Evolutionary conservation across 306 rosid species (phyloP), one percentile per base, ranked within the genome.

Genomic region (Lagenaria siceraria): DNA sequence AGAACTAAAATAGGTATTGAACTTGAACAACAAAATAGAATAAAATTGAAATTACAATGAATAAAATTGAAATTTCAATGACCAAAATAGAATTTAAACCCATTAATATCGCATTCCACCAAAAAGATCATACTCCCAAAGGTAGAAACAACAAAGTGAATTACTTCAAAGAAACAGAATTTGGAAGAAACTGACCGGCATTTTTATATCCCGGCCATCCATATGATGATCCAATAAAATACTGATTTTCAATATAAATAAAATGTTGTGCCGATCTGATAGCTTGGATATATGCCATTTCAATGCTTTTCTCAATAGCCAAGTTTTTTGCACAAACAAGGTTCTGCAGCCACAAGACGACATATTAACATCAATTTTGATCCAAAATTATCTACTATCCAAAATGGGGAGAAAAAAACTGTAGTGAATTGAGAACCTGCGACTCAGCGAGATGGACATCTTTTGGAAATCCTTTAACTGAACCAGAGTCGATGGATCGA

Each of bases 251-350:
- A 31, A 95, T 92, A 83, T 95, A 95, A 71, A 95, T 90, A 76
- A 87, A 92, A 80, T 89, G 97, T 75, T 92, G 99, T 79, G 99
- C 96, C 5, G 99, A 92, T 92, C 97, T 88, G 85, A 95, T 95
- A 4, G 99, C 98, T 82, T 92, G 93, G 78, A 95, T 90, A 84
- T 95, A 92, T 68, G 85, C 98, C 74, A 81, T 87, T 86, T 95
- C 98, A 79, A 95, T 95, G 89, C 99, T 95, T 85, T 88, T 92
- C 79, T 95, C 98, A 81, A 90, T 83, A 58, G 86, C 82, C 86
- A 89, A 80, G 81, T 77, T 59, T 84, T 95, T 95, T 17, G 97
- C 84, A 82, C 90, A 87, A n/a, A 83, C 82, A 80, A 95, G 97
- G 80, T 90, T 85, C 99, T 95, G 97, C 89, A 84, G 71, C 81